Base-by-base conservation (phyloP, 257 asterid species). In the Perilla frutescens region DNA sequence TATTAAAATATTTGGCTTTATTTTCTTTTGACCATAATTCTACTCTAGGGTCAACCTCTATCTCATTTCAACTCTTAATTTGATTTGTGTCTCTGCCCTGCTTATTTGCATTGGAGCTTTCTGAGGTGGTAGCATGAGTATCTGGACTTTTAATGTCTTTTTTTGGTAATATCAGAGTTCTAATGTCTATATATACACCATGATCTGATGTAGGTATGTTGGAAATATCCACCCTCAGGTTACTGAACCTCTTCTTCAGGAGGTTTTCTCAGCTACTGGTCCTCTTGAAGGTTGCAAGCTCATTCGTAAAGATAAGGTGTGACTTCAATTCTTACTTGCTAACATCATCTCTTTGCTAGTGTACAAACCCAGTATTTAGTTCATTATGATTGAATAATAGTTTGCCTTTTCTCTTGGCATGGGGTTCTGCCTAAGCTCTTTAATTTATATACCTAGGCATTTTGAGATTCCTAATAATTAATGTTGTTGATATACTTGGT, bases 221-320 rank as follows among this genome's bases (percentile, higher is more conserved):
- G 98, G 96, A 36, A 92, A 92, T 78, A 87, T 92, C 75, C 93
- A 88, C 72, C 85, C 89, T 39, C 96, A 90, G 69, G 98, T 92
- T 51, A 92, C 96, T 1, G 96, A 92, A 68, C 93, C 87, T 14
- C 96, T 88, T 81, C 96, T 92, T 67, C 96, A 90, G 70, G 96
- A 92, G 82, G 94, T 92, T 79, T 92, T 90, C 78, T 66, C 93
- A 5, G 76, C 85, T 66, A 82, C 93, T 3, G 96, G 98, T 57
- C 89, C 87, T 57, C 88, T 90, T 70, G 96, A 92, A 86, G 89
- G 96, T 62, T 92, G 98, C 89, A 92, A 92, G 89, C 89, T 92
- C 75, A 88, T 90, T 72, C 82, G 90, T 31, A 91, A 91, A 84
- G 97, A 91, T 34, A 91, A 88, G 96, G 97, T 89, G 12, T 11